A percentile compares a stretch with the other conserved stretches of the same genome.
Evolutionary conservation across 139 green algal species (phyloP).

Genomic region (Nannochloris sp.): DNA sequence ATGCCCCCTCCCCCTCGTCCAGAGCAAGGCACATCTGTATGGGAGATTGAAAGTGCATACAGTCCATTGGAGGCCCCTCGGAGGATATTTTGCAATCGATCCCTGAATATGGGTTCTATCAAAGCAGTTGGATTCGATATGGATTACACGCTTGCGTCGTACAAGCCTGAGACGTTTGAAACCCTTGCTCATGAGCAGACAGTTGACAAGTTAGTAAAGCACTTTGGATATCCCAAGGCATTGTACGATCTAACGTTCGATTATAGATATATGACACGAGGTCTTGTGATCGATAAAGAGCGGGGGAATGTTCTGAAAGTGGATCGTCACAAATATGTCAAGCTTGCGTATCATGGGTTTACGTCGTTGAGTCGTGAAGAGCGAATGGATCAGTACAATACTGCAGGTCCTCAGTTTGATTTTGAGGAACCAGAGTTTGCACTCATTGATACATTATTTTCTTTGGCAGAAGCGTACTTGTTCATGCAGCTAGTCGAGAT

Average conservation of each 20-base stretch:
- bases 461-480: conserved; percentile 84
- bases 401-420: conserved; percentile 18
- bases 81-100: conserved; percentile 92
- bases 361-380: conserved; percentile 51
- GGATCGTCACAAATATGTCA: conserved; percentile 92
- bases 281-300: conserved; percentile 85
- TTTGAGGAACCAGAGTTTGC: conserved; percentile 75
- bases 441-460: conserved; percentile 95
- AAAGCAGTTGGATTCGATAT: conserved; percentile 90
- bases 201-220: conserved; percentile 70
- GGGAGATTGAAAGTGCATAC: conserved; percentile 26
- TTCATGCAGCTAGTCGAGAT: conserved; percentile 83
- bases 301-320: conserved; percentile 77
- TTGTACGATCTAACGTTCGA: conserved; percentile 69
- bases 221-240: conserved; percentile 68
- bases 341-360: conserved; percentile 94
- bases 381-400: conserved; percentile 49
- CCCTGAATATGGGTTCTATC: conserved; percentile 86
- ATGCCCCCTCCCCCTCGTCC: conserved; percentile 20
- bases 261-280: conserved; percentile 80
- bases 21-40: conserved; percentile 22
- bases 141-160: conserved; percentile 83
- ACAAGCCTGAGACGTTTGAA: conserved; percentile 93
- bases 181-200: conserved; percentile 72
- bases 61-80: conserved; percentile 28